Conservation (phyloP, 257 asterid genomes). For the Nicotiana noctiflora region DNA sequence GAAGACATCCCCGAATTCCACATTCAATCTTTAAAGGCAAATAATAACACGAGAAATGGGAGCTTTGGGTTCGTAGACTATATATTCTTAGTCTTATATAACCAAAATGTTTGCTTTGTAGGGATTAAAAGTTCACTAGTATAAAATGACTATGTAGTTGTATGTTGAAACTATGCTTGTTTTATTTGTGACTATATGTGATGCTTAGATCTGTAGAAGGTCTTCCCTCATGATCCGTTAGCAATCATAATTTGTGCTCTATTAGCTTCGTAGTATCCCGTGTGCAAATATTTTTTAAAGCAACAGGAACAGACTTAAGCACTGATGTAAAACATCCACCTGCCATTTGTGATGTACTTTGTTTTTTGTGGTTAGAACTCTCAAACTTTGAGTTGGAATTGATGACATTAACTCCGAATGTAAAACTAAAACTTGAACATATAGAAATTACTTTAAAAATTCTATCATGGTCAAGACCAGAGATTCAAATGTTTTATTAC, state of each 20-base stretch:
- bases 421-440: background rate
- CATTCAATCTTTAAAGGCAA: too few relatives aligned
- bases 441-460: background rate
- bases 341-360: background rate
- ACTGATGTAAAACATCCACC: background rate
- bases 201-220: background rate
- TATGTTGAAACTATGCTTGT: background rate
- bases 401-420: background rate
- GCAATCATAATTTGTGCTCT: background rate
- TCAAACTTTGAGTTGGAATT: background rate
- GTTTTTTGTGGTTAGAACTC: background rate
- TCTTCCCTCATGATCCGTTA: background rate
- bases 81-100: too few relatives aligned
- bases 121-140: too few relatives aligned
- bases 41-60: too few relatives aligned
- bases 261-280: background rate
- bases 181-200: background rate
- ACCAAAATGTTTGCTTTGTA: too few relatives aligned
- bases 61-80: too few relatives aligned
- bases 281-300: background rate
- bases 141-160: background rate
- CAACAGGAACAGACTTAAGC: background rate
- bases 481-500: background rate
- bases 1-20: too few relatives aligned
- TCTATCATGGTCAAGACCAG: background rate